Base-by-base conservation (phyloP, 2,329 filamentous ascomycete genomes). In the Aspergillus carbonarius region DNA sequence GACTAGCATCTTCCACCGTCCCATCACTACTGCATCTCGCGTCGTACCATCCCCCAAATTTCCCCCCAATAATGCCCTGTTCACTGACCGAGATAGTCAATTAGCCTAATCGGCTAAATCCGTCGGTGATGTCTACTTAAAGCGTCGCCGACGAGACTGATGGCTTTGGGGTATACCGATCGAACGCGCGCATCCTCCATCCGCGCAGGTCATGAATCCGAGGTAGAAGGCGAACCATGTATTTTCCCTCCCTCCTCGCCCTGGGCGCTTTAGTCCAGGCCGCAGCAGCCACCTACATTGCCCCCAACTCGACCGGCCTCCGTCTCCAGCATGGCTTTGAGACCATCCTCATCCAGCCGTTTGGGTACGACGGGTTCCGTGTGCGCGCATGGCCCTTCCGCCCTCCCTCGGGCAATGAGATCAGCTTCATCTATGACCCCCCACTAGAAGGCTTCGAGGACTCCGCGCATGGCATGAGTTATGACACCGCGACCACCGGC, bases 331-430 rank as follows among this genome's bases (percentile, higher is more conserved):
- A 77, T 67, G 75, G 75, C 8, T 74, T 75, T 42, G 74, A 77
- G 60, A 74, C 70, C 2, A 63, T 77, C 1, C 64, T 76, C 1
- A 71, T 77, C 5, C 74, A 77, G 53, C 74, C 74, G 10, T 76
- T 70, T 63, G 74, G 74, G 12, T 74, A 74, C 51, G 74, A 76
- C 61, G 74, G 74, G 1, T 76, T 76, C 49, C 70, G 74, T 6
- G 72, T 77, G 5, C 69, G 74, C 54, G 74, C 74, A 7, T 76
- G 74, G 75, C 71, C 74, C 0, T 76, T 71, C 59, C 64, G 70
- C 10, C 72, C 72, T 23, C 68, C 68, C 6, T 71, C 68, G 2
- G 73, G 72, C 12, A 66, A 74, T 18, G 74, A 76, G 58, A 65
- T 73, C 60, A 71, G 72, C 52, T 76, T 76, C 54, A 49, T 77